Percentiles rank a stretch among this genome's conserved stretches.
These are phyloP conservation scores for Smallanthus sonchifolius DNA, from an alignment of 129 eudicot genomes.

Conservation along the genomic window DNA sequence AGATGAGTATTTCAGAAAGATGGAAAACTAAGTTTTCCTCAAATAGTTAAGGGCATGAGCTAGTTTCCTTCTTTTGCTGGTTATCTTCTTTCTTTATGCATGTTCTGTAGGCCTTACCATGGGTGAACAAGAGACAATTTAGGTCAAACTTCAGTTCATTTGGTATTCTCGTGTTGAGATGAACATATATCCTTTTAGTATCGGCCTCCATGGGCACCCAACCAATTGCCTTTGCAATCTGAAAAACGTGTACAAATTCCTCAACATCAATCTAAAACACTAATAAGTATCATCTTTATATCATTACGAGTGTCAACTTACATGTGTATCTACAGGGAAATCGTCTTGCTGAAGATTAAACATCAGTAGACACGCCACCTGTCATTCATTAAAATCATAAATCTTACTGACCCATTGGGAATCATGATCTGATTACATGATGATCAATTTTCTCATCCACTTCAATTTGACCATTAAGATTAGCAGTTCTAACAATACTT, in stretches of 20 bases:
- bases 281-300: not conserved
- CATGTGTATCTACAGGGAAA: conserved; percentile 92
- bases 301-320: conserved; percentile 26
- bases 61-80: conserved; percentile 33
- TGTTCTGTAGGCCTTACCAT: conserved; percentile 67
- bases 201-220: conserved; percentile 78
- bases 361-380: conserved; percentile 92
- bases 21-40: conserved; percentile 5
- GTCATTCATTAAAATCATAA: conserved; percentile 18
- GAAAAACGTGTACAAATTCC: conserved; percentile 53
- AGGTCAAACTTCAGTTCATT: conserved; percentile 69
- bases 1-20: not conserved
- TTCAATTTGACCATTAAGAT: not conserved
- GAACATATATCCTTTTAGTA: conserved; percentile 67
- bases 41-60: conserved; percentile 51
- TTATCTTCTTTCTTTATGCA: conserved; percentile 43
- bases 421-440: not conserved
- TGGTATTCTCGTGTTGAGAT: conserved; percentile 77
- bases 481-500: not conserved
- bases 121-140: conserved; percentile 82
- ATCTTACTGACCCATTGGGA: not conserved
- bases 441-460: not conserved
- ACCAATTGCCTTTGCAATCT: conserved; percentile 75
- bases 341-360: conserved; percentile 81
- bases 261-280: conserved; percentile 9